Conservation (phyloP, 345 rosid species). For the Crucihimalaya himalaica region DNA sequence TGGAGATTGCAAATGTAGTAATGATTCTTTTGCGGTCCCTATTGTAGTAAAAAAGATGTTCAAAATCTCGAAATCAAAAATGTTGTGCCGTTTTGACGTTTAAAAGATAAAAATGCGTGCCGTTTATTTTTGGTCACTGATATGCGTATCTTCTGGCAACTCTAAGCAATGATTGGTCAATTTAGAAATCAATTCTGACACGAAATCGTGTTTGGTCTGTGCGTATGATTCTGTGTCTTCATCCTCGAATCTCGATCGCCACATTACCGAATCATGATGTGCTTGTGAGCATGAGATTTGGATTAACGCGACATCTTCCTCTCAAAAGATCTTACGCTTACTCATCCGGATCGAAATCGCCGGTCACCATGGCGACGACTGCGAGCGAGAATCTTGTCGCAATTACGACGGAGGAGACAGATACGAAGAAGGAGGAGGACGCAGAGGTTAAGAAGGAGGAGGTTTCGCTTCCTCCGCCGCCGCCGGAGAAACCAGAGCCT, state of each 20-base stretch:
- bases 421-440: constrained; percentile 1
- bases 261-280: constrained; percentile 13
- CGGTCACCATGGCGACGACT: constrained; percentile 33
- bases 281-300: constrained; percentile 32
- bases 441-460: constrained; percentile 12
- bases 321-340: constrained; percentile 25
- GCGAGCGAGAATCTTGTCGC: constrained; percentile 5
- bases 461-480: constrained; percentile 55
- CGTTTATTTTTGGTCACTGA: neutral
- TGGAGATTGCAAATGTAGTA: no score
- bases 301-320: constrained; percentile 28
- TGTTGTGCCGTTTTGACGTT: constrained; percentile 15
- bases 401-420: constrained; percentile 7
- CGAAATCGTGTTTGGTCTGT: neutral
- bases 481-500: constrained; percentile 93
- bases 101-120: neutral
- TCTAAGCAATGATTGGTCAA: neutral
- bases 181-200: neutral
- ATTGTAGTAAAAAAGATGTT: neutral
- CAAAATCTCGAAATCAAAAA: neutral
- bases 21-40: no score
- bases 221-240: constrained; percentile 11
- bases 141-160: neutral
- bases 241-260: constrained; percentile 29
- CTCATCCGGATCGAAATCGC: constrained; percentile 28